Evolutionary conservation across 2,329 filamentous ascomycete genomes (phyloP).

Genomic region (Aspergillus vadensis): DNA sequence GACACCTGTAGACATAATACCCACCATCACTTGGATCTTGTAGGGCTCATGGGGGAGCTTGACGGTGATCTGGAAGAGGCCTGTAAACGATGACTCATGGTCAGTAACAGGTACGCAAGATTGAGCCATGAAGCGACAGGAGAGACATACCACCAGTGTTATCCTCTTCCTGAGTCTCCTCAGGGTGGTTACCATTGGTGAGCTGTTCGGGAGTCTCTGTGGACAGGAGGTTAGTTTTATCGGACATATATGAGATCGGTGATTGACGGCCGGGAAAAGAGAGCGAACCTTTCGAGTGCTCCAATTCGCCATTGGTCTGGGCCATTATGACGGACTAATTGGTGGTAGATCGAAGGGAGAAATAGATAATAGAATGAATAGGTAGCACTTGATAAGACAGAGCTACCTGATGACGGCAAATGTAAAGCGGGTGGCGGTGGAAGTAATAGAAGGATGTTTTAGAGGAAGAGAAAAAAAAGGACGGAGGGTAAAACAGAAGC

Average conservation of each 20-base stretch:
- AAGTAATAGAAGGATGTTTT: conserved; percentile 15
- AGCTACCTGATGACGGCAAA: conserved; percentile 23
- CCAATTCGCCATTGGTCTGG: conserved; percentile 42
- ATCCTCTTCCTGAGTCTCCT: conserved; percentile 39
- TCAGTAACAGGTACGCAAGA: neutral
- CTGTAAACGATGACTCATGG: conserved; percentile 29
- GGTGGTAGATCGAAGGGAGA: conserved; percentile 16
- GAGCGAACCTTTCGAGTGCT: conserved; percentile 43
- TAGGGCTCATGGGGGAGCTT: conserved; percentile 77
- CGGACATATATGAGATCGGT: neutral
- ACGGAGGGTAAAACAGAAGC: conserved; percentile 15
- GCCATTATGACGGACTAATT: conserved; percentile 36
- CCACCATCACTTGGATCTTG: conserved; percentile 83
- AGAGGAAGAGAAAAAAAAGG: conserved; percentile 6
- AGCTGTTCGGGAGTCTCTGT: conserved; percentile 41
- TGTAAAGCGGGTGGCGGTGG: conserved; percentile 10
- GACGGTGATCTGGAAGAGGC: conserved; percentile 72
- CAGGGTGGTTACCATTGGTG: conserved; percentile 37
- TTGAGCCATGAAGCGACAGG: neutral
- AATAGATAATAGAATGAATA: neutral
- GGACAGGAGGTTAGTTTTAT: conserved; percentile 20
- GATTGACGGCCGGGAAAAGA: neutral
- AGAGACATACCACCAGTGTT: conserved; percentile 37
- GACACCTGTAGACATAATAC: conserved; percentile 31
- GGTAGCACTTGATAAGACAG: neutral